Conservation (phyloP, 202 grass and related monocot genomes). For the Carex sylvatica region DNA sequence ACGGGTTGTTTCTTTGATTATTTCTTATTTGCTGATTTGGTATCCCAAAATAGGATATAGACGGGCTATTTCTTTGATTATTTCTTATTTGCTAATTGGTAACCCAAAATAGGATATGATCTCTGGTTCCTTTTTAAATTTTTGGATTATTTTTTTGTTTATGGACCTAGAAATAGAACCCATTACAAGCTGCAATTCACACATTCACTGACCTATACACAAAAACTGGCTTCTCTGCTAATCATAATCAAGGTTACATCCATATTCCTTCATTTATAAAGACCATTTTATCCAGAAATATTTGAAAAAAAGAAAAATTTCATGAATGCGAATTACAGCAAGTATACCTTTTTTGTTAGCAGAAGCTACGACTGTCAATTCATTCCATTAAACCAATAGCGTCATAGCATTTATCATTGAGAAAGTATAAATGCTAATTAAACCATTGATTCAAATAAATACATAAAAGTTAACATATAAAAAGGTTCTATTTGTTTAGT, state of each 20-base stretch:
- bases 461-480: background rate
- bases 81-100: background rate
- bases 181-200: background rate
- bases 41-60: background rate
- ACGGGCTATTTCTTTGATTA: background rate
- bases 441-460: too few relatives aligned
- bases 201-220: background rate
- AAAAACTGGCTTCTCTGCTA: background rate
- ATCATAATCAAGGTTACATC: background rate
- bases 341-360: background rate
- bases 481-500: background rate
- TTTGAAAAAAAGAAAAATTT: too few relatives aligned
- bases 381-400: background rate
- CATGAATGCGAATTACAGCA: background rate
- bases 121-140: background rate
- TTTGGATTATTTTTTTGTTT: background rate
- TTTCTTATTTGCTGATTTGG: background rate
- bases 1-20: background rate
- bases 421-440: too few relatives aligned
- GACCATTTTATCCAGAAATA: background rate
- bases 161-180: background rate
- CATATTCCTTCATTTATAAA: background rate
- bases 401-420: too few relatives aligned
- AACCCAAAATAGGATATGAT: background rate
- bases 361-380: background rate